Base-by-base conservation (phyloP, 768 basidiomycete genomes). In the Amanita pseudoporphyria region DNA sequence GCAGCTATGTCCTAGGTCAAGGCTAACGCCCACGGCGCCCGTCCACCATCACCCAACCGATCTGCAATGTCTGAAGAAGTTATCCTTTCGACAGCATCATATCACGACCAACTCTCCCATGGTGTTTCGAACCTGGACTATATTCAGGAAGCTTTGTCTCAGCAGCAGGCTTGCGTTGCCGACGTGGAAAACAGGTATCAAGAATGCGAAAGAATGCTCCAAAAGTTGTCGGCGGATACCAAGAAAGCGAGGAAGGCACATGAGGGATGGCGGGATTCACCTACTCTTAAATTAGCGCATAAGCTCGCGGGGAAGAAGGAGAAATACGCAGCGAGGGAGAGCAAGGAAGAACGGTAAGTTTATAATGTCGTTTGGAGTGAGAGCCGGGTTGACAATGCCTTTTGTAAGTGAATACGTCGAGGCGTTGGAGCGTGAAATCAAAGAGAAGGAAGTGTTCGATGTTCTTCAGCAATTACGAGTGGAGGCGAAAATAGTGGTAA, bases 201-300 rank as follows among this genome's bases (percentile, higher is more conserved):
- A 2, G 45, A 51, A 9, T 59, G 62, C 22, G 54, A 60, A 30
- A 54, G 54, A 45, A 62, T 49, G 48, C 53, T 71, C 22, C 54
- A 54, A 40, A 55, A 54, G 21, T 58, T 71, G 16, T 58, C 59
- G 10, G 60, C 62, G 48, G 67, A 64, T 52, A 74, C 73, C 14
- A 70, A 62, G 54, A 74, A 73, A 53, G 71, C 72, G 54, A 53
- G 70, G 45, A 70, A 70, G 56, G 72, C 70, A 48, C 70, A 76
- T 55, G 65, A 68, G 49, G 53, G 58, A 13, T 49, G 72, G 41
- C 59, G 70, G 16, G 67, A 74, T 50, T 70, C 71, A 18, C 68
- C 69, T 6, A 58, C 67, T 12, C 56, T 65, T 32, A 56, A 68
- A 51, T 58, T 72, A 12, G 67, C 71, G 0, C 66, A 69, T 45